Base-by-base conservation (phyloP, 2,329 filamentous ascomycete genomes). In the Scorias spongiosa region DNA sequence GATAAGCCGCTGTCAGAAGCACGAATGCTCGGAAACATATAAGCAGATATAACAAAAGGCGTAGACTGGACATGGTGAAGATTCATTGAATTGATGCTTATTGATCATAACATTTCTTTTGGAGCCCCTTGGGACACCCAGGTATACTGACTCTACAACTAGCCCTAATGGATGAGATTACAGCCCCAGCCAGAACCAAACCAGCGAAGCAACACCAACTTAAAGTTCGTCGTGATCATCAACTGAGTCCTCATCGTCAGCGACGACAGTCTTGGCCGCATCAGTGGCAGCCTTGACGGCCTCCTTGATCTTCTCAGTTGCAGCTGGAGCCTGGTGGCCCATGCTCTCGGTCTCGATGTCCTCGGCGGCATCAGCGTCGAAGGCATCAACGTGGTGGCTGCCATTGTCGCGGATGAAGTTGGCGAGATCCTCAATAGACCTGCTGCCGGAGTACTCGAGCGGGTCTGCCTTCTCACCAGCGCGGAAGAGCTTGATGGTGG, bases 401-500 rank as follows among this genome's bases (percentile, higher is more conserved):
- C 91, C 91, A 65, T 91, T 93, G 74, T 95, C 87, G 68, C 85
- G 80, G 66, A 98, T 76, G 71, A 98, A 98, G 58, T 81, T 75
- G 59, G 84, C 81, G 48, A 98, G 77, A 63, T 96, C 91, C 71
- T 94, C 85, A 45, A 95, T 70, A 44, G 86, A 91, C 59, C 91
- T 86, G 52, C 81, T 76, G 57, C 91, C 91, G 52, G 73, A 75
- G 77, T 95, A 98, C 56, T 86, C 85, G 50, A 95, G 66, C 47
- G 91, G 84, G 54, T 78, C 71, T 60, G 75, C 74, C 80, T 98
- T 98, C 67, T 75, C 74, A 59, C 87, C 88, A 57, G 91, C 91
- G 51, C 85, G 78, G 82, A 79, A 98, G 54, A 98, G 78, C 78
- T 96, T 96, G 77, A 98, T 95, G 65, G 91, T 98, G 46, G 91